Base-by-base conservation (phyloP, 441 rosid genomes). In the Erodium chrysanthum region DNA sequence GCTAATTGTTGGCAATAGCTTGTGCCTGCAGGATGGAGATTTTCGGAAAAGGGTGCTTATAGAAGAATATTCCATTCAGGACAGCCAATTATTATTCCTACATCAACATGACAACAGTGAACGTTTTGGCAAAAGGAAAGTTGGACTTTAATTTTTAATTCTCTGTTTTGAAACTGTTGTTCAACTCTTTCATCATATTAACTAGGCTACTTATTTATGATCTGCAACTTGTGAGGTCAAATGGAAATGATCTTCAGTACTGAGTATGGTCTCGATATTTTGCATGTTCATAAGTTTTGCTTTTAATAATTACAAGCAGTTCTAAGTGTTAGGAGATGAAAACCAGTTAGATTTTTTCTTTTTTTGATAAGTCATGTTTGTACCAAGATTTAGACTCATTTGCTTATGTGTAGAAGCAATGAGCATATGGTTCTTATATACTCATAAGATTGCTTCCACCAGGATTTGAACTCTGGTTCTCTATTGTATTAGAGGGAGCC, bases 261-360 rank as follows among this genome's bases (percentile, higher is more conserved):
- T 54, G 60, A 20, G 23, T 54, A 7, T 54, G 60, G 25, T 54
- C 60, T 54, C 7, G 60, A 54, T 54, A 54, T n/a, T n/a, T n/a
- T n/a, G n/a, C n/a, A n/a, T n/a, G n/a, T 23, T 10, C 33, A 4
- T 5, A 5, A 37, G 18, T 14, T 60, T 60, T 60, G 27, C 20
- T 25, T 60, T 37, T 7, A 37, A 7, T 10, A 37, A n/a, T n/a
- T n/a, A 37, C 42, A 37, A 37, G 42, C 42, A 37, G 42, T 8
- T 37, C 42, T 37, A 37, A 37, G 7, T 37, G 7, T 37, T 37
- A 37, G 42, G 42, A 37, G 12, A 9, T 37, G 7, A 37, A 37
- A 37, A 37, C 7, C 42, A 37, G n/a, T n/a, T n/a, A n/a, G n/a
- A n/a, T n/a, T n/a, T n/a, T n/a, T n/a, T n/a, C n/a, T n/a, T n/a